Evolutionary conservation across 1,284 basidiomycete genomes (phyloP).

Genomic region (Caloboletus firmus): DNA sequence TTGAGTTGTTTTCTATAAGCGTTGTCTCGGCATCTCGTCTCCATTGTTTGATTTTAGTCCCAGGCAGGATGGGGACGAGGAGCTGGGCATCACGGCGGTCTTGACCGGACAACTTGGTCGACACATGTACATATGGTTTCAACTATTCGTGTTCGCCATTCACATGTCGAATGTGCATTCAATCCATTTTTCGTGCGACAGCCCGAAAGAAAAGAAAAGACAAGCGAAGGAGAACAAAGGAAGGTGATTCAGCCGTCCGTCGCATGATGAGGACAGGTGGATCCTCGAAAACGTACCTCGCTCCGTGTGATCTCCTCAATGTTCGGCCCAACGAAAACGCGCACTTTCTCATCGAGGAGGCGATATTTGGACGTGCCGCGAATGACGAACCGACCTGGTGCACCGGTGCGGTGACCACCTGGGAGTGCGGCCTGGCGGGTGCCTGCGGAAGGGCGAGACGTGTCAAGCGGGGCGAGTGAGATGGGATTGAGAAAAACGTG

Average conservation of each 20-base stretch:
- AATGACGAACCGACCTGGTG: constrained; percentile 80
- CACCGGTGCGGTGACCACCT: constrained; percentile 83
- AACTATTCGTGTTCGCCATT: constrained; percentile 34
- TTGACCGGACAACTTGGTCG: constrained; percentile 22
- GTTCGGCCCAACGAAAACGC: constrained; percentile 80
- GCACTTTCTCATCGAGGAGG: constrained; percentile 77
- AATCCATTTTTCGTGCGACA: neutral
- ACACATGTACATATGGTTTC: constrained; percentile 45
- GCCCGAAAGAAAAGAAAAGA: neutral
- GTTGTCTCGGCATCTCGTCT: constrained; percentile 20
- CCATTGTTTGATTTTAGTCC: constrained; percentile 31
- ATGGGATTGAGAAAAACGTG: constrained; percentile 30
- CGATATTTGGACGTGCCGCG: constrained; percentile 76
- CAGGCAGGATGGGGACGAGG: constrained; percentile 27
- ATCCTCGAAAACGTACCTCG: constrained; percentile 48
- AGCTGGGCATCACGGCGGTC: constrained; percentile 30
- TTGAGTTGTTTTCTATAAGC: neutral
- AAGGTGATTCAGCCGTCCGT: neutral
- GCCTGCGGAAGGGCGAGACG: constrained; percentile 46
- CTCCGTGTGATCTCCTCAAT: constrained; percentile 63
- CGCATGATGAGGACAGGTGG: neutral
- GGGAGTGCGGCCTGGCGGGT: constrained; percentile 80
- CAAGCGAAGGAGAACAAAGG: neutral
- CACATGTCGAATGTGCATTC: neutral
- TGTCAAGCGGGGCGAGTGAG: neutral